These are phyloP conservation scores for Kodamaea nitidulidarum DNA, from an alignment of 805 yeast species.

Conservation along the genomic window DNA sequence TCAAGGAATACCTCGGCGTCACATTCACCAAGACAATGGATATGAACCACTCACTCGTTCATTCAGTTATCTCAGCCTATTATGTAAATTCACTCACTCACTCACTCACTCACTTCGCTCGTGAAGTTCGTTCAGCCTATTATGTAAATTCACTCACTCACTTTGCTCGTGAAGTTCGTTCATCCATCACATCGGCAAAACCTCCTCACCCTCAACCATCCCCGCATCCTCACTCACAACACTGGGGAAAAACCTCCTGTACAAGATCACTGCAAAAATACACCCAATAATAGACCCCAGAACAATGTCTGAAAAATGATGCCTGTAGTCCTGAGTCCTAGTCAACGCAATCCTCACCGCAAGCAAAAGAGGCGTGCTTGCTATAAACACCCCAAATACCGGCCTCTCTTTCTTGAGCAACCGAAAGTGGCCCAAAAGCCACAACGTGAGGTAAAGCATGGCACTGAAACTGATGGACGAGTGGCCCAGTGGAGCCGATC, in stretches of 20 bases:
- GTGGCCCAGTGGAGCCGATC: conserved; percentile 41
- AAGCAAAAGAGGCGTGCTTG: conserved; percentile 21
- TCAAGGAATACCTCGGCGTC: too few species aligned
- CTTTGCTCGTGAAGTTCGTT: background rate
- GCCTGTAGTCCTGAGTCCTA: conserved; percentile 35
- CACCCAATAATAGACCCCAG: conserved; percentile 28
- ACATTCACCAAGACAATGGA: too few species aligned
- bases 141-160: too few species aligned
- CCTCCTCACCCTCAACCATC: conserved; percentile 7
- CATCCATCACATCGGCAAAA: conserved; percentile 5
- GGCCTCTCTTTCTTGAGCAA: conserved; percentile 14
- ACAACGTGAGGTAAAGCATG: conserved; percentile 27
- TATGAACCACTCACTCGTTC: background rate
- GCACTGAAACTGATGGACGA: conserved; percentile 35
- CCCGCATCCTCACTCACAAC: conserved; percentile 10
- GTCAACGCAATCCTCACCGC: conserved; percentile 30
- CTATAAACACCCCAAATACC: conserved; percentile 16
- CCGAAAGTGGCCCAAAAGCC: conserved; percentile 30
- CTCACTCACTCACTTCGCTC: too few species aligned
- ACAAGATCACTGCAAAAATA: conserved; percentile 13
- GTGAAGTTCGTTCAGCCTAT: too few species aligned
- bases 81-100: background rate
- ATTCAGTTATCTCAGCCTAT: background rate
- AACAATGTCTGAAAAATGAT: conserved; percentile 30
- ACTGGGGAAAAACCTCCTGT: conserved; percentile 12